Evolutionary conservation across 2,329 filamentous ascomycete genomes (phyloP).

Genomic region (Paraphaeosphaeria sporulosa): DNA sequence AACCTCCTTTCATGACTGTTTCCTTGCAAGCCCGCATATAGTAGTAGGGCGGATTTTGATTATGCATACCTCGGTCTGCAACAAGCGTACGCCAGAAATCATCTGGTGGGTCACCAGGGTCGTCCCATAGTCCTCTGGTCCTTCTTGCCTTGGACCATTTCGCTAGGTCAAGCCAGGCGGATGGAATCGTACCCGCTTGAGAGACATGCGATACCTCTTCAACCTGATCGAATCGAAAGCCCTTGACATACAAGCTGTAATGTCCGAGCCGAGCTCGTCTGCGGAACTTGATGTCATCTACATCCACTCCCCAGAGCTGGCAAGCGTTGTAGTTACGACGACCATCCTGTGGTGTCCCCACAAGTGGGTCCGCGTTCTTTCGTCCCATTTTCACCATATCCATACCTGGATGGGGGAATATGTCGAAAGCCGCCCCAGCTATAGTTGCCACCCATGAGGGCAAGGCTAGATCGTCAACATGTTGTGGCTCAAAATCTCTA

Average conservation of each 20-base stretch:
- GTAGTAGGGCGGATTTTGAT: constrained; percentile 26
- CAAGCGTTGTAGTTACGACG: constrained; percentile 44
- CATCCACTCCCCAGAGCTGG: constrained; percentile 27
- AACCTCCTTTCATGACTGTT: constrained; percentile 20
- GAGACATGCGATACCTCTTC: constrained; percentile 18
- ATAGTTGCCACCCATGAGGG: constrained; percentile 43
- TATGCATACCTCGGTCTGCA: constrained; percentile 22
- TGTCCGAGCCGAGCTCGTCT: constrained; percentile 26
- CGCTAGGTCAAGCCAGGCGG: constrained; percentile 21
- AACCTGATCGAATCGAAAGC: constrained; percentile 38
- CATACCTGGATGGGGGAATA: constrained; percentile 29
- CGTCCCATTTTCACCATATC: constrained; percentile 32
- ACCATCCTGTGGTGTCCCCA: constrained; percentile 35
- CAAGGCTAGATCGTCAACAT: constrained; percentile 31
- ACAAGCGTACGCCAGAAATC: constrained; percentile 29
- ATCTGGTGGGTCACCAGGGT: constrained; percentile 15
- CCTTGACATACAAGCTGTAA: constrained; percentile 44
- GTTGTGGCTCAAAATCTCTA: not conserved
- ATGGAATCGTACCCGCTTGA: constrained; percentile 23
- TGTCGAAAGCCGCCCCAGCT: constrained; percentile 31
- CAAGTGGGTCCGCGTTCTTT: constrained; percentile 48
- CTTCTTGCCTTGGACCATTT: constrained; percentile 6
- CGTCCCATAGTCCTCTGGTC: not conserved
- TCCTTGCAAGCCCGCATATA: constrained; percentile 28
- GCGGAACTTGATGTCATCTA: constrained; percentile 29